Evolutionary conservation across 352 stramenopile species (phyloP), one percentile per base, ranked within the genome.

Genomic region (Pythium pyrilobum): DNA sequence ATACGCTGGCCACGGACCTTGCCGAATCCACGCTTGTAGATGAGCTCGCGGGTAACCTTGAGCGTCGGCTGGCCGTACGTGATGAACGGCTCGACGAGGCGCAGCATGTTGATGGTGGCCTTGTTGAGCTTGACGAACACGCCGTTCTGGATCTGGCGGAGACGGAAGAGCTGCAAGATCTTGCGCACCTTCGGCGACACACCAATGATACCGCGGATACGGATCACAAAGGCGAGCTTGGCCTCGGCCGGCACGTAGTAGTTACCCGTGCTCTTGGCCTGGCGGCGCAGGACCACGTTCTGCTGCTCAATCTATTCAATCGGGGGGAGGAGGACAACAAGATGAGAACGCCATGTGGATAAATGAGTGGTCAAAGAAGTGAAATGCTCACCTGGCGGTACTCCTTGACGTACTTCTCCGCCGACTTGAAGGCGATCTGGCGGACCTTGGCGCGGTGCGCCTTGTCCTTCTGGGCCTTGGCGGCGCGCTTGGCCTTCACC

Each of bases 91-190:
- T 99, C 96, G 15, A 99, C 96, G 24, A 99, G 86, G 67, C 96
- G 92, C 54, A 99, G 90, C 97, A 99, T 99, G 72, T 99, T 98
- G 71, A 99, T 97, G 54, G 97, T 99, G 49, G 97, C 95, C 82
- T 98, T 98, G 89, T 99, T 99, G 27, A 99, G 87, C 77, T 98
- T 98, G 31, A 99, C 88, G 78, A 99, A 99, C 40, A 98, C 96
- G 52, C 95, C 96, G 79, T 99, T 99, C 91, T 99, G 94, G 84
- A 99, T 98, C 85, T 99, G 97, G 65, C 96, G 95, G 60, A 99
- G 90, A 86, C 97, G 96, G 70, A 99, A 97, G 23, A 99, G 87
- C 78, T 99, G 96, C 82, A 99, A 83, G 65, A 99, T 98, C 89
- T 99, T 99, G 81, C 85, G 85, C 21, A 93, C 83, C 80, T 95